These are phyloP conservation scores for Dictyophora rubrovolvata DNA, from an alignment of 768 basidiomycete genomes.

Conservation along the genomic window DNA sequence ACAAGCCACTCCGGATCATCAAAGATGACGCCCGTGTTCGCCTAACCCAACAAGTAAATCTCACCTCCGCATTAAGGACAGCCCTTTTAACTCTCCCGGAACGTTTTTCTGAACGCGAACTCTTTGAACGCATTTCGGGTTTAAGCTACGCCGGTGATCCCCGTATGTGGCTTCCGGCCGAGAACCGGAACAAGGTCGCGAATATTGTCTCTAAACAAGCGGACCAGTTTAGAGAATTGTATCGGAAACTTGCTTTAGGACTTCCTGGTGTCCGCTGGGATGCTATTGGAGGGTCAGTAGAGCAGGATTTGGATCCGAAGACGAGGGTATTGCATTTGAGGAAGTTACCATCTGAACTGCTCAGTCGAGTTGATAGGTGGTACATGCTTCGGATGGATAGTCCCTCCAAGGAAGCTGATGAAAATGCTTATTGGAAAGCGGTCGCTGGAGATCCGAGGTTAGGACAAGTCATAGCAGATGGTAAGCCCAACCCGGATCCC, in stretches of 20 bases:
- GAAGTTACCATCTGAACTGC: slow-evolving; percentile 66
- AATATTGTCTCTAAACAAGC: slow-evolving; percentile 85
- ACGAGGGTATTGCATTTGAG: slow-evolving; percentile 64
- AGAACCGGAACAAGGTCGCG: slow-evolving; percentile 88
- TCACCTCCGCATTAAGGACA: slow-evolving; percentile 82
- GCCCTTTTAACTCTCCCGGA: slow-evolving; percentile 78
- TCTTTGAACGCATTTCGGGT: slow-evolving; percentile 79
- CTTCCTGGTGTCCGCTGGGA: slow-evolving; percentile 77
- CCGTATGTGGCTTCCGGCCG: slow-evolving; percentile 87
- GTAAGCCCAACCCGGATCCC: slow-evolving; percentile 27
- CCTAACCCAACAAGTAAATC: slow-evolving; percentile 88
- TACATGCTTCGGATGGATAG: slow-evolving; percentile 27
- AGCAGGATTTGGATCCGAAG: slow-evolving; percentile 66
- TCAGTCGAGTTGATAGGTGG: slow-evolving; percentile 41
- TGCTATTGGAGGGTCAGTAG: slow-evolving; percentile 35
- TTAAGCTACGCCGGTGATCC: slow-evolving; percentile 87
- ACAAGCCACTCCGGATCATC: slow-evolving; percentile 92
- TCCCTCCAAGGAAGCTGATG: slow-evolving; percentile 46
- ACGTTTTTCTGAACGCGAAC: slow-evolving; percentile 68
- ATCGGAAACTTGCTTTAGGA: slow-evolving; percentile 67
- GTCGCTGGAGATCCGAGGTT: slow-evolving; percentile 58
- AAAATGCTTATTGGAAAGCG: slow-evolving; percentile 64
- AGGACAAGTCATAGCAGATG: slow-evolving; percentile 38
- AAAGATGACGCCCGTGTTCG: slow-evolving; percentile 87
- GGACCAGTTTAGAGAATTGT: slow-evolving; percentile 79